Conservation (phyloP, 2,329 filamentous ascomycete species). For the Sporothrix pallida region DNA sequence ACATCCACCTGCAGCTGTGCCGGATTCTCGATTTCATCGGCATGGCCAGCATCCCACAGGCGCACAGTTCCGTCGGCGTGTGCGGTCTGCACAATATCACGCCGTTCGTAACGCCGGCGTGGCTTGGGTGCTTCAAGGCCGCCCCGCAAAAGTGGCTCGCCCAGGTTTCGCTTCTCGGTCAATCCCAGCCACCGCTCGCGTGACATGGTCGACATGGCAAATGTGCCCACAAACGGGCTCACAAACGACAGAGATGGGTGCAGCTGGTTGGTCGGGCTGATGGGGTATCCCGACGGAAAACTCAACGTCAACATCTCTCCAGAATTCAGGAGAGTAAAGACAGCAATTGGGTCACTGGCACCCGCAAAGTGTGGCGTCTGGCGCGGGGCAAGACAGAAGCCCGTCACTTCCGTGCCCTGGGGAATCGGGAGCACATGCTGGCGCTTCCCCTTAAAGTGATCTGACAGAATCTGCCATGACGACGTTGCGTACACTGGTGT, state of each 20-base stretch:
- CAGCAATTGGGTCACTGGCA: slow-evolving; percentile 86
- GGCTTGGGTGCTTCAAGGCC: slow-evolving; percentile 74
- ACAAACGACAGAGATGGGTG: slow-evolving; percentile 87
- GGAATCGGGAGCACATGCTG: slow-evolving; percentile 76
- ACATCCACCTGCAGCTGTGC: slow-evolving; percentile 84
- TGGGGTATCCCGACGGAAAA: slow-evolving; percentile 89
- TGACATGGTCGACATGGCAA: slow-evolving; percentile 74
- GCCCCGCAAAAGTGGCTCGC: slow-evolving; percentile 77
- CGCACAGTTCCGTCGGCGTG: slow-evolving; percentile 92
- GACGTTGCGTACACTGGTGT: slow-evolving; percentile 93
- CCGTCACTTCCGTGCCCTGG: slow-evolving; percentile 73
- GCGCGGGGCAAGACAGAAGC: slow-evolving; percentile 84
- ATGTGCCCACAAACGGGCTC: slow-evolving; percentile 82
- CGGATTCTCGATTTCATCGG: slow-evolving; percentile 90
- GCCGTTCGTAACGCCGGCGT: slow-evolving; percentile 77
- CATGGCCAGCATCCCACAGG: slow-evolving; percentile 90
- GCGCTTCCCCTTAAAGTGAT: slow-evolving; percentile 79
- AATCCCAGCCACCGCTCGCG: slow-evolving; percentile 87
- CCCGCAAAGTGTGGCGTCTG: slow-evolving; percentile 84
- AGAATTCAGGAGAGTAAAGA: slow-evolving; percentile 79
- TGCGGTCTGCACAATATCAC: slow-evolving; percentile 83
- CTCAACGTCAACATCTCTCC: slow-evolving; percentile 89
- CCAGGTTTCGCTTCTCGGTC: slow-evolving; percentile 80
- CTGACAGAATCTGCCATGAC: slow-evolving; percentile 80
- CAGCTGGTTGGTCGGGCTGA: slow-evolving; percentile 89